Conservation (phyloP, 1,284 basidiomycete genomes). For the Mrakiaceae sp. region DNA sequence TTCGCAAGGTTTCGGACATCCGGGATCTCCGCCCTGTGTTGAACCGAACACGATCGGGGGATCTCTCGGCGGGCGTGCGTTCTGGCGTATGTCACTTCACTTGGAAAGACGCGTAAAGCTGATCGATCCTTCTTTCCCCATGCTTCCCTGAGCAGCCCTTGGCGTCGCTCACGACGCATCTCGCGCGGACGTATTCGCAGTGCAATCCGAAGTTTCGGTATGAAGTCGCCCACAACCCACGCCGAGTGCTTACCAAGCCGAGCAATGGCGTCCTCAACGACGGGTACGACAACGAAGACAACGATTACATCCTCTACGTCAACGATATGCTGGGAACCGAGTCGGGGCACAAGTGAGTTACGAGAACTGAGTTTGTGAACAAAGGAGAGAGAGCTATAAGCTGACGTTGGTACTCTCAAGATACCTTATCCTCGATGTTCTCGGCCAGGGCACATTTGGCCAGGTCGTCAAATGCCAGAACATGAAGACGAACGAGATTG, state of each 20-base stretch:
- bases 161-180: slow-evolving; percentile 71
- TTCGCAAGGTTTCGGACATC: slow-evolving; percentile 27
- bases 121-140: neutral
- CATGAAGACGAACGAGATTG: slow-evolving; percentile 96
- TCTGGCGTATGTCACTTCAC: neutral
- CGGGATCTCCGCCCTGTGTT: neutral
- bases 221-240: slow-evolving; percentile 81
- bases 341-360: slow-evolving; percentile 73
- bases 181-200: slow-evolving; percentile 78
- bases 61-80: neutral
- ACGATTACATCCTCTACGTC: slow-evolving; percentile 93
- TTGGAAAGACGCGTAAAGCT: neutral
- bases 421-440: slow-evolving; percentile 93
- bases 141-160: slow-evolving; percentile 38
- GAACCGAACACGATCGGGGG: slow-evolving; percentile 22
- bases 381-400: neutral
- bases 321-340: slow-evolving; percentile 89
- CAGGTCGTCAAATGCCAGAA: slow-evolving; percentile 99
- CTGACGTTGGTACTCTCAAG: slow-evolving; percentile 34
- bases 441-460: slow-evolving; percentile 97
- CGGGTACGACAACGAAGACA: slow-evolving; percentile 92
- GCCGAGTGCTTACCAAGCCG: slow-evolving; percentile 88
- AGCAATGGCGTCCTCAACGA: slow-evolving; percentile 88
- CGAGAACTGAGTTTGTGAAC: neutral
- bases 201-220: slow-evolving; percentile 89